Evolutionary conservation across 2,329 filamentous ascomycete genomes (phyloP).

Genomic region (Hirsutella minnesotensis): DNA sequence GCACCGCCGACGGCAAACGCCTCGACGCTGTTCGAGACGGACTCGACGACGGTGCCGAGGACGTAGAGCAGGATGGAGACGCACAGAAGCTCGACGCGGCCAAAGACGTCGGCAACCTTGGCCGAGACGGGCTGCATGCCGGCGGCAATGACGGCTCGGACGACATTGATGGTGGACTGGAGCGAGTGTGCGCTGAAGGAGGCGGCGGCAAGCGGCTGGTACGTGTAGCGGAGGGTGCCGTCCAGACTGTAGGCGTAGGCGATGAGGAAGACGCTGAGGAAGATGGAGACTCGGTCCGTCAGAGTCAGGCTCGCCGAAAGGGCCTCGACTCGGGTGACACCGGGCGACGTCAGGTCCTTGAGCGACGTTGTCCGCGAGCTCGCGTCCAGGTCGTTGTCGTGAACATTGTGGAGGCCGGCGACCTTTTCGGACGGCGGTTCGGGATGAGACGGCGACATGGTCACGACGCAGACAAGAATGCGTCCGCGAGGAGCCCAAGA

Average conservation of each 20-base stretch:
- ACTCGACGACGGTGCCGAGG: conserved; percentile 39
- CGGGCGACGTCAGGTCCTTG: conserved; percentile 29
- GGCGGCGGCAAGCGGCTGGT: conserved; percentile 42
- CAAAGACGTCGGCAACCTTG: conserved; percentile 52
- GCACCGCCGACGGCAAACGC: conserved; percentile 41
- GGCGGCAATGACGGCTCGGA: conserved; percentile 46
- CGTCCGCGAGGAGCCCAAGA: no score
- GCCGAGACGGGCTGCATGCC: conserved; percentile 45
- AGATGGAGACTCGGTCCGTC: conserved; percentile 43
- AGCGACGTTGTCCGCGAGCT: conserved; percentile 12
- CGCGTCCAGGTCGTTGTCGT: background rate
- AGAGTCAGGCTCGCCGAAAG: conserved; percentile 39
- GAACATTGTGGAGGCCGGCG: background rate
- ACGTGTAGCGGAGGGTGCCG: conserved; percentile 41
- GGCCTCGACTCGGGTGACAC: conserved; percentile 48
- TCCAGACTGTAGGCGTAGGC: conserved; percentile 54
- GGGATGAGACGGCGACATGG: no score
- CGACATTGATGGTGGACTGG: conserved; percentile 43
- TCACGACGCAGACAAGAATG: no score
- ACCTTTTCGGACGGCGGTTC: conserved; percentile 1
- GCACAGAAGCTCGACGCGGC: conserved; percentile 46
- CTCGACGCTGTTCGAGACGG: conserved; percentile 32
- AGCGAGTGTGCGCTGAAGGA: conserved; percentile 40
- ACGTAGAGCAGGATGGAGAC: conserved; percentile 45
- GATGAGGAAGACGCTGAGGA: conserved; percentile 48